Base-by-base conservation (phyloP, 805 yeast genomes). In the Candida schatavii region DNA sequence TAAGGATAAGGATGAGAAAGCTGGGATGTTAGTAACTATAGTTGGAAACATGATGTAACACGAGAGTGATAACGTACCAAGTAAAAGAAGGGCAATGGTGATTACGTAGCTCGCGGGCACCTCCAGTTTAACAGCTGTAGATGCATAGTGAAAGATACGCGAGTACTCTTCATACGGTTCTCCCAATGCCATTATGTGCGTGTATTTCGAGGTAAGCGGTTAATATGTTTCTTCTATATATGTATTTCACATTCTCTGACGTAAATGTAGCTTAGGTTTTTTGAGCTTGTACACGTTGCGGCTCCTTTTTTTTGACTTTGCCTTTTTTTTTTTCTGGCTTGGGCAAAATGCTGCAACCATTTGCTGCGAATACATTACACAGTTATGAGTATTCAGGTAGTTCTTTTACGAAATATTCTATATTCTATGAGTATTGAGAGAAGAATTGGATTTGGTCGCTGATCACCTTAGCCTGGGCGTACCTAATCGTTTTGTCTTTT, bases 381-480 rank as follows among this genome's bases (percentile, higher is more conserved):
- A n/a, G n/a, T n/a, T n/a, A n/a, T n/a, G n/a, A n/a, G n/a, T n/a
- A n/a, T n/a, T n/a, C n/a, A n/a, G n/a, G n/a, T n/a, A n/a, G n/a
- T n/a, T n/a, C n/a, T n/a, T n/a, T n/a, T n/a, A n/a, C n/a, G n/a
- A n/a, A n/a, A n/a, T n/a, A n/a, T n/a, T n/a, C n/a, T n/a, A n/a
- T n/a, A n/a, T n/a, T n/a, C n/a, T n/a, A n/a, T n/a, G n/a, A n/a
- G n/a, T n/a, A n/a, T n/a, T n/a, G n/a, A n/a, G n/a, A n/a, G 21
- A 36, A 36, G 26, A 26, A 36, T 10, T 36, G 19, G 20, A 27
- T 18, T 62, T 81, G 75, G 68, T 72, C 73, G 31, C 54, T 28
- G 30, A 83, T 62, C 2, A 81, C 71, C 70, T 83, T 84, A 44
- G 82, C 83, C 57, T 75, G 79, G 32, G 93, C 88, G 51, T 80